Evolutionary conservation across 2,329 filamentous ascomycete species (phyloP), one percentile per base, ranked within the genome.

Genomic region (Acephala macrosclerotiorum): DNA sequence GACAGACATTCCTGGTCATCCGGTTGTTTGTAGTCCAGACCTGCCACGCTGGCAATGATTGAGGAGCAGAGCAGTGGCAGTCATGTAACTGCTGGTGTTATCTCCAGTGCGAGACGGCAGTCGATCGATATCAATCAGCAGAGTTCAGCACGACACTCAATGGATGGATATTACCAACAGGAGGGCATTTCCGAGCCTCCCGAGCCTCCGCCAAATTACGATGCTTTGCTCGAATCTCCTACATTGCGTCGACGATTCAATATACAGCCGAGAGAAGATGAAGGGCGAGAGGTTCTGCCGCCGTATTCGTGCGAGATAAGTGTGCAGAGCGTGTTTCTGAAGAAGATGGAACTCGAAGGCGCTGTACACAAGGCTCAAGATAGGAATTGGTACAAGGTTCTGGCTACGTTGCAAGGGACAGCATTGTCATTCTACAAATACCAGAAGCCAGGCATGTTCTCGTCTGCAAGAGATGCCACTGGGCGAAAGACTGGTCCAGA

Each of bases 311-410:
- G 82, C 71, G 83, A 81, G 72, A 82, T 89, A 62, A 79, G 81
- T 62, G 77, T 87, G 58, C 84, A 88, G 73, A 85, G 82, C 29
- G 80, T 89, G 6, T 89, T 89, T 72, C 79, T 82, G 70, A 84
- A 84, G 74, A 91, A 91, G 78, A 85, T 88, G 79, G 89, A 92
- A 76, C 83, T 91, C 63, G 84, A 87, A 67, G 84, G 88, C 65
- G 86, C 88, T 6, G 89, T 87, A 69, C 87, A 89, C 74, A 80
- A 86, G 55, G 85, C 89, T 51, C 80, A 85, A 67, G 84, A 89
- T 72, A 84, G 89, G 51, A 85, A 87, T 70, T 92, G 90, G 90
- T 81, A 83, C 69, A 82, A 86, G 63, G 84, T 87, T 25, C 90
- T 87, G 66, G 87, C 88, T 20, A 81, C 87, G 7, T 81, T 94